A percentile compares a stretch with the other conserved stretches of the same genome.
Conservation (phyloP, 441 rosid genomes). For the Brassica balearica region DNA sequence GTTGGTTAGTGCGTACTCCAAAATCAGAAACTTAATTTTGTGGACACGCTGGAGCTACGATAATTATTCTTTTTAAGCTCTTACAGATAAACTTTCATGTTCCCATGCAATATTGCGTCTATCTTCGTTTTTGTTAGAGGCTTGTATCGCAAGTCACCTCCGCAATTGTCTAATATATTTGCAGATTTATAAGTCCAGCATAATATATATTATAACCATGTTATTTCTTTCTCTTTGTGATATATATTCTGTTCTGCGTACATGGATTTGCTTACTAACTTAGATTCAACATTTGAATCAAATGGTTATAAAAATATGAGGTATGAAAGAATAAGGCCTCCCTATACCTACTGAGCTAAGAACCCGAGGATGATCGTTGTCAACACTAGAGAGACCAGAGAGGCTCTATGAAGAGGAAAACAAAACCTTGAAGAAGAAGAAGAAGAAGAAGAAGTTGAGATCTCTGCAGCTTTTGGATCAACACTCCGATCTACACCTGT, state of each 20-base stretch:
- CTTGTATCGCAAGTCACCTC: not conserved
- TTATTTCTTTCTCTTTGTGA: too few relatives aligned
- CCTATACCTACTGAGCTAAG: too few relatives aligned
- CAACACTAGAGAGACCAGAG: constrained; percentile 31
- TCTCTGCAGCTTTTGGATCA: constrained; percentile 31
- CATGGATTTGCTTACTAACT: too few relatives aligned
- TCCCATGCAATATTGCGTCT: not conserved
- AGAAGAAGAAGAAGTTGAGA: constrained; percentile 33
- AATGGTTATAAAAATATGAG: too few relatives aligned
- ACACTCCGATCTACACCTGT: constrained; percentile 33
- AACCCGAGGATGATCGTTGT: constrained; percentile 23
- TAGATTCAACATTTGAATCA: too few relatives aligned
- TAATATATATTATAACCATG: too few relatives aligned
- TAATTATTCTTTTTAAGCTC: not conserved
- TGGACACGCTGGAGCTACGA: not conserved
- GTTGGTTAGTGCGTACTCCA: too few relatives aligned
- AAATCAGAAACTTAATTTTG: not conserved
- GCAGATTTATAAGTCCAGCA: too few relatives aligned
- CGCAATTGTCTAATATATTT: not conserved
- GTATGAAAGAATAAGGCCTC: too few relatives aligned
- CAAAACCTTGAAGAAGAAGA: constrained; percentile 42
- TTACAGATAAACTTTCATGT: not conserved
- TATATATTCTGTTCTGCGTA: too few relatives aligned
- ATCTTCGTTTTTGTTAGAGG: not conserved
- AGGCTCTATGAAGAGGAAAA: constrained; percentile 24